phyloP scores from a whole-genome alignment of 306 rosid genomes.

The Sindora glabra region DNA sequence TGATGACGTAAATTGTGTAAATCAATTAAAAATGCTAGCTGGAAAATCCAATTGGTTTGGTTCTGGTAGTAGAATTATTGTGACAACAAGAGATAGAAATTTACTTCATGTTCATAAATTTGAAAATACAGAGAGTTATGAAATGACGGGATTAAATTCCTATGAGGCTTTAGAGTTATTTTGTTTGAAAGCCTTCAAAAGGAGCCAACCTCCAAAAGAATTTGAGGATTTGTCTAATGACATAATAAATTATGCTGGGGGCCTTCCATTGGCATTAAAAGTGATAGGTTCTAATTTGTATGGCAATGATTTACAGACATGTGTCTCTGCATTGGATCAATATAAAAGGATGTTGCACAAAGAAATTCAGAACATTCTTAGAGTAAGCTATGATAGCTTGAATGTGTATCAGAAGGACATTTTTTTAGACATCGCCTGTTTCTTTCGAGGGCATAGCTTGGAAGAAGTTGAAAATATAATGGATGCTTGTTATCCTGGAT shows the following conservation, averaged over 20 bases:
- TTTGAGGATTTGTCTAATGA: neutral
- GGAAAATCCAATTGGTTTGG: no score
- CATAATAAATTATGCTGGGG: neutral
- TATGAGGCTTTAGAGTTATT: no score
- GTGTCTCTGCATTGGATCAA: neutral
- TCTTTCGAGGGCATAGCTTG: neutral
- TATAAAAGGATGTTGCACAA: neutral
- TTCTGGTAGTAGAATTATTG: no score
- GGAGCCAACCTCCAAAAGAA: neutral
- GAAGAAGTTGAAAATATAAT: neutral
- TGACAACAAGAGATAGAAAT: no score
- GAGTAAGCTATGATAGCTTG: conserved; percentile 3
- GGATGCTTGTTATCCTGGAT: neutral
- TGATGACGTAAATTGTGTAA: no score
- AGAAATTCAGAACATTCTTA: neutral
- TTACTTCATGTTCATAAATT: no score
- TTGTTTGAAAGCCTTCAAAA: no score
- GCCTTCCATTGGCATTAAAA: conserved; percentile 8
- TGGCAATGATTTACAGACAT: neutral
- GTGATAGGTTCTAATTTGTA: neutral
- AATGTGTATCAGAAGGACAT: neutral
- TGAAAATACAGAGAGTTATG: no score
- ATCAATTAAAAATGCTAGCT: no score
- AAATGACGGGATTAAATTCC: no score
- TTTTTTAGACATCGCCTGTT: neutral